Conservation (phyloP, 352 stramenopile genomes). For the Hyaloperonospora brassicae region DNA sequence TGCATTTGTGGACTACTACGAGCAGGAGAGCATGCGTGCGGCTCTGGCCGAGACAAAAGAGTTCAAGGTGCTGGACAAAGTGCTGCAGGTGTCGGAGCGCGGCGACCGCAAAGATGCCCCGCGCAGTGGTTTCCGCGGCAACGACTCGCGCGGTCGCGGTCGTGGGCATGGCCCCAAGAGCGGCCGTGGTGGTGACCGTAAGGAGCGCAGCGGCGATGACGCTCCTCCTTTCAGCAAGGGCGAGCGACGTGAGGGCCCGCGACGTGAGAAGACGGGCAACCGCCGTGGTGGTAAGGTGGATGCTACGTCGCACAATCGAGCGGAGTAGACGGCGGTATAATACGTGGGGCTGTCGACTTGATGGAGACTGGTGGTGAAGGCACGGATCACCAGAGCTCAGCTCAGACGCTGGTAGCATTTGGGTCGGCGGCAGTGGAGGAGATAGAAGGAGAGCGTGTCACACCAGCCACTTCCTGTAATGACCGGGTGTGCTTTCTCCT, state of each 20-base stretch:
- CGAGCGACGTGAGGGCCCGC: constrained; percentile 31
- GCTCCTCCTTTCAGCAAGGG: constrained; percentile 24
- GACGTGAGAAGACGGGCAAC: constrained; percentile 51
- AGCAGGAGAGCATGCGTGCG: constrained; percentile 69
- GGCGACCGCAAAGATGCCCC: constrained; percentile 65
- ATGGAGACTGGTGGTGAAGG: constrained; percentile 3
- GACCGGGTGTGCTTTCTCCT: constrained; percentile 7
- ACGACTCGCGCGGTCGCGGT: constrained; percentile 40
- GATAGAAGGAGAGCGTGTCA: constrained; percentile 7
- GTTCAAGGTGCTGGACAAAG: constrained; percentile 73
- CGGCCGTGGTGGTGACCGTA: constrained; percentile 54
- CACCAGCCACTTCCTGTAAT: constrained; percentile 8
- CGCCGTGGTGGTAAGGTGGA: constrained; percentile 66
- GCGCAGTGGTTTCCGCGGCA: constrained; percentile 45
- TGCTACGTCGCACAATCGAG: constrained; percentile 28
- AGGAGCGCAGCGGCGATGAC: constrained; percentile 60
- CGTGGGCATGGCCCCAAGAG: constrained; percentile 39
- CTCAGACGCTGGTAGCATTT: constrained; percentile 10
- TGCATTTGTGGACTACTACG: constrained; percentile 80
- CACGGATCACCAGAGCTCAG: constrained; percentile 5
- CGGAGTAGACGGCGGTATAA: constrained; percentile 41
- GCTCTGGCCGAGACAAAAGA: constrained; percentile 53
- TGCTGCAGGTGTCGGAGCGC: constrained; percentile 65
- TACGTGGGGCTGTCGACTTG: constrained; percentile 17
- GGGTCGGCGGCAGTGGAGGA: constrained; percentile 3